Evolutionary conservation across 306 rosid genomes (phyloP).

Genomic region (Leucaena leucocephala): DNA sequence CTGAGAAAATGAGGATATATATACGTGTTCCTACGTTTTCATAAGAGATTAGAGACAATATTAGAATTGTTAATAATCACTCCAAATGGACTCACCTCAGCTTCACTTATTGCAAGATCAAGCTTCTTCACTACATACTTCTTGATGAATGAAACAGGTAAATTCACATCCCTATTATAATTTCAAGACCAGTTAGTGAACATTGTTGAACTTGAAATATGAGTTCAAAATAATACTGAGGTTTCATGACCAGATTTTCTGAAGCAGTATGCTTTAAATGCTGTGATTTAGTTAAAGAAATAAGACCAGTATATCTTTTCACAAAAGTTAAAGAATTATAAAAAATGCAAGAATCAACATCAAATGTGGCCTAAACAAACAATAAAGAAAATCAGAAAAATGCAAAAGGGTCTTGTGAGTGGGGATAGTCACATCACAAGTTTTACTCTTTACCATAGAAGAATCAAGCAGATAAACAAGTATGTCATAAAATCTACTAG

Average conservation of each 20-base stretch:
- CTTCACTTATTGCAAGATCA: slow-evolving; percentile 50
- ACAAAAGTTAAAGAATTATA: too few species aligned
- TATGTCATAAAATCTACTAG: slow-evolving; percentile 18
- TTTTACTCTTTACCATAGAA: background rate
- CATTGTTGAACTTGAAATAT: background rate
- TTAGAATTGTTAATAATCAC: slow-evolving; percentile 1
- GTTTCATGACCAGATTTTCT: background rate
- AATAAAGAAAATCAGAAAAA: background rate
- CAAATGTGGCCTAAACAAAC: background rate
- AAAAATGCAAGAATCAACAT: background rate
- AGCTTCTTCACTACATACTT: slow-evolving; percentile 58
- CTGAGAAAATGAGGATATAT: background rate
- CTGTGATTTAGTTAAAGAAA: background rate
- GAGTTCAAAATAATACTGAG: background rate
- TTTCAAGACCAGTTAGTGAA: slow-evolving; percentile 16
- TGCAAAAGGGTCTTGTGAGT: background rate
- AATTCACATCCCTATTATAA: slow-evolving; percentile 51
- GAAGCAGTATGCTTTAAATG: background rate
- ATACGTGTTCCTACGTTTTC: background rate
- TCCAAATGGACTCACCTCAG: slow-evolving; percentile 53
- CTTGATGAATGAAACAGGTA: slow-evolving; percentile 52
- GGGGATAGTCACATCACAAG: background rate
- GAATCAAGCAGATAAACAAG: slow-evolving; percentile 19
- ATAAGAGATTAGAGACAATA: background rate
- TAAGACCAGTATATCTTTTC: background rate